A percentile compares a stretch with the other conserved stretches of the same genome.
Evolutionary conservation across 2,329 filamentous ascomycete species (phyloP).

Genomic region (Nothopassalora personata): DNA sequence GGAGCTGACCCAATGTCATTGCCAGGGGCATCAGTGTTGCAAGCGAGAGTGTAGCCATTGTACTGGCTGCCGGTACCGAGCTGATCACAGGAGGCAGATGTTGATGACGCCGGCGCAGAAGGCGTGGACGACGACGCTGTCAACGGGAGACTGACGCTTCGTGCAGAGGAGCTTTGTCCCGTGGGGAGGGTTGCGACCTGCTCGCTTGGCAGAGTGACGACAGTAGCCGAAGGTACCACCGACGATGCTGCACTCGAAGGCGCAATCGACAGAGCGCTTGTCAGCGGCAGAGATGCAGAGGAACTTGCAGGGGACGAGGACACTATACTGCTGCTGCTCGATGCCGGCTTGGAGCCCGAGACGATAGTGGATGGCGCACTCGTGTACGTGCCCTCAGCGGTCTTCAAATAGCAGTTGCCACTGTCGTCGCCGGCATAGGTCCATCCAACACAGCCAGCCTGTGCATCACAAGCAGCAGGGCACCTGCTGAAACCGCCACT

Average conservation of each 20-base stretch:
- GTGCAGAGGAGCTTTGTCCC: no score
- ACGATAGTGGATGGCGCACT: neutral
- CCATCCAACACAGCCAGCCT: conserved; percentile 5
- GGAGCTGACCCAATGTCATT: conserved; percentile 2
- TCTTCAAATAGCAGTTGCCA: conserved; percentile 8
- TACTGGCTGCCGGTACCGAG: conserved; percentile 4
- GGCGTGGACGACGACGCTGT: neutral
- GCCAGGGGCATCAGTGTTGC: conserved; percentile 6
- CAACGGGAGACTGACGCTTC: no score
- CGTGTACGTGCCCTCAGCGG: neutral
- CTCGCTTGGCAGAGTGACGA: no score
- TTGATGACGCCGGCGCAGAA: neutral
- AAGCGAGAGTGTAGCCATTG: conserved; percentile 6
- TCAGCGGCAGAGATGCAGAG: no score
- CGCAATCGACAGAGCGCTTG: no score
- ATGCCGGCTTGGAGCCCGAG: conserved; percentile 3
- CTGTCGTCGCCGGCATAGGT: conserved; percentile 2
- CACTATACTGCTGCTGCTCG: neutral
- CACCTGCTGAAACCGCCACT: conserved; percentile 4
- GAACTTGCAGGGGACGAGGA: neutral
- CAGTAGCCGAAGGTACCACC: no score
- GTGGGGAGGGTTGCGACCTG: no score
- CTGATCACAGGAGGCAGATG: neutral
- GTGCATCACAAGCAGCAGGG: conserved; percentile 4
- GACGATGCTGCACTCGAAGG: no score